A percentile compares a stretch with the other conserved stretches of the same genome.
These are phyloP conservation scores for Linnemannia zychae DNA, from an alignment of 192 early-diverging fungal genomes.

Conservation along the genomic window DNA sequence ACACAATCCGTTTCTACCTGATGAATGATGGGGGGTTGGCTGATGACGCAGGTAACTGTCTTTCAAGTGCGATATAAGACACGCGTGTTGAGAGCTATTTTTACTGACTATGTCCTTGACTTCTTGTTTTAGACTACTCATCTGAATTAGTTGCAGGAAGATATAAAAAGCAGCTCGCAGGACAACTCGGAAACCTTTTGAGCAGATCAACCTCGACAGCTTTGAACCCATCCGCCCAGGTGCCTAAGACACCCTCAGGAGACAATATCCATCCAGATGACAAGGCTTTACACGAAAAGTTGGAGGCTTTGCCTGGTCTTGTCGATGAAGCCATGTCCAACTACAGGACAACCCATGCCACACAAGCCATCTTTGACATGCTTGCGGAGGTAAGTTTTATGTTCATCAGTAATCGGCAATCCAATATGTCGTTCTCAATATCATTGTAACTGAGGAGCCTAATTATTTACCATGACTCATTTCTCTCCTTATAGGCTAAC, in stretches of 20 bases:
- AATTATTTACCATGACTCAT: background rate
- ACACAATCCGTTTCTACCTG: slow-evolving; percentile 91
- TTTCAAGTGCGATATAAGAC: background rate
- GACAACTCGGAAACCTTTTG: slow-evolving; percentile 88
- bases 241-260: slow-evolving; percentile 51
- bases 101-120: background rate
- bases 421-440: too few species aligned
- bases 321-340: slow-evolving; percentile 51
- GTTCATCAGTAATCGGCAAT: too few species aligned
- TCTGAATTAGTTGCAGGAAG: slow-evolving; percentile 71
- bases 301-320: slow-evolving; percentile 51
- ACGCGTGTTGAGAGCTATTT: background rate
- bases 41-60: slow-evolving; percentile 78
- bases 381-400: slow-evolving; percentile 67
- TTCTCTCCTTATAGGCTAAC: slow-evolving; percentile 67
- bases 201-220: slow-evolving; percentile 72
- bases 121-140: slow-evolving; percentile 73
- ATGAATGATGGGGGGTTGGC: slow-evolving; percentile 91
- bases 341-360: slow-evolving; percentile 38
- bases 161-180: slow-evolving; percentile 84
- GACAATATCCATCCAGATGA: slow-evolving; percentile 38
- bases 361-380: slow-evolving; percentile 69
- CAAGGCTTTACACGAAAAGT: slow-evolving; percentile 38
- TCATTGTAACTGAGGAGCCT: too few species aligned
- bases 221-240: slow-evolving; percentile 62